Conservation (phyloP, 2,329 filamentous ascomycete genomes). For the Fusarium keratoplasticum region DNA sequence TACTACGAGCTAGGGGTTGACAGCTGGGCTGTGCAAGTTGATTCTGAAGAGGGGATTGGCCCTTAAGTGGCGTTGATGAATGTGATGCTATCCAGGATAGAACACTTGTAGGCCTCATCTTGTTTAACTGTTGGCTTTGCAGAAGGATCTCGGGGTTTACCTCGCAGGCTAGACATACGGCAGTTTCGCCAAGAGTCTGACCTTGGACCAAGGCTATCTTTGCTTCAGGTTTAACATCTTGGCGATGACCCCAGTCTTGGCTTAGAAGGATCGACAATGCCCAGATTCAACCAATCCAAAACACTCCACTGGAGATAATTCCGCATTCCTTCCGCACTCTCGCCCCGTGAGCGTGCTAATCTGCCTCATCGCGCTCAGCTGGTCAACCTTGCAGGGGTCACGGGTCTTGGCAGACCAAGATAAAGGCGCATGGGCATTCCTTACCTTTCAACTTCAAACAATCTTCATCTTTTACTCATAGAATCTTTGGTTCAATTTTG, state of each 20-base stretch:
- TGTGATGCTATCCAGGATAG: neutral
- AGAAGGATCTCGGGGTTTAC: neutral
- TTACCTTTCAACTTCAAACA: neutral
- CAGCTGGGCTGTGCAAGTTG: neutral
- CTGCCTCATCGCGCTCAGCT: slow-evolving; percentile 3
- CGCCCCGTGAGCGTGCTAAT: neutral
- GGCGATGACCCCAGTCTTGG: neutral
- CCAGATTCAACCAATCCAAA: neutral
- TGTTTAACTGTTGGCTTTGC: neutral
- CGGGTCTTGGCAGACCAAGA: neutral
- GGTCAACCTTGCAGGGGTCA: slow-evolving; percentile 1
- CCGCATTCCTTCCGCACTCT: neutral
- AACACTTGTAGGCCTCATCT: neutral
- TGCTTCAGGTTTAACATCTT: neutral
- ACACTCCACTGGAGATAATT: neutral
- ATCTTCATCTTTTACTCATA: neutral
- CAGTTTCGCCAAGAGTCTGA: neutral
- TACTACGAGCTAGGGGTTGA: neutral
- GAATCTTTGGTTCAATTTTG: neutral
- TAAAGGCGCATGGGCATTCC: neutral
- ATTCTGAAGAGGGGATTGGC: neutral
- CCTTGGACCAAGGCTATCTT: neutral
- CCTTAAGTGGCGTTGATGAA: neutral
- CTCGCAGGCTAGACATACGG: neutral
- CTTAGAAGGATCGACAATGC: neutral